Evolutionary conservation across 805 yeast genomes (phyloP).

Genomic region (Yarrowia sp.): DNA sequence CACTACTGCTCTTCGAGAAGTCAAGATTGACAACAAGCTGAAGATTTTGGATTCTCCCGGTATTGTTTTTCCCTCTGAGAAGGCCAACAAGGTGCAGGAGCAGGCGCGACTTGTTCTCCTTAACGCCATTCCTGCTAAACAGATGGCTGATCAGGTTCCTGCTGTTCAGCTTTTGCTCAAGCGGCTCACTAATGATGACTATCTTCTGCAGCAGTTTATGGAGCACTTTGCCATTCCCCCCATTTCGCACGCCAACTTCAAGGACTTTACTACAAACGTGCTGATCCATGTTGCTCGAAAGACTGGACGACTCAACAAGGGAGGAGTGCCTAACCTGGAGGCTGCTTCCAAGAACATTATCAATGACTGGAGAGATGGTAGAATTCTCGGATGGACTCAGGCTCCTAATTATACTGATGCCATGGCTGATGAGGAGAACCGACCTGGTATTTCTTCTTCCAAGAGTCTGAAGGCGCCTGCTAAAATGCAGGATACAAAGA

Average conservation of each 20-base stretch:
- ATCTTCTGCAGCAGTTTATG: slow-evolving; percentile 64
- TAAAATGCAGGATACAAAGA: slow-evolving; percentile 50
- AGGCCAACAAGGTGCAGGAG: slow-evolving; percentile 52
- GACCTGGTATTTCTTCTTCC: slow-evolving; percentile 37
- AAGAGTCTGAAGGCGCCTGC: slow-evolving; percentile 38
- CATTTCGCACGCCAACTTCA: slow-evolving; percentile 64
- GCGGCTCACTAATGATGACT: slow-evolving; percentile 67
- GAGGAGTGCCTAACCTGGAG: slow-evolving; percentile 87
- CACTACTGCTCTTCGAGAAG: slow-evolving; percentile 86
- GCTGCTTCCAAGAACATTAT: slow-evolving; percentile 80
- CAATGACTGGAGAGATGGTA: slow-evolving; percentile 97
- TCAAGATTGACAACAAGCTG: slow-evolving; percentile 85
- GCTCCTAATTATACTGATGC: slow-evolving; percentile 32
- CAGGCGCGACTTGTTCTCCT: slow-evolving; percentile 86
- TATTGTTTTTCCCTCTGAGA: slow-evolving; percentile 77
- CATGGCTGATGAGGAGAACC: slow-evolving; percentile 31
- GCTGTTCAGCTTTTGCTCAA: slow-evolving; percentile 76
- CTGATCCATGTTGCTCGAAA: slow-evolving; percentile 90
- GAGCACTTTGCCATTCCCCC: slow-evolving; percentile 77
- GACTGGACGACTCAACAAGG: slow-evolving; percentile 87
- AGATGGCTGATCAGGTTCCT: slow-evolving; percentile 76
- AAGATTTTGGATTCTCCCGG: slow-evolving; percentile 95
- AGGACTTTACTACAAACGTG: slow-evolving; percentile 79
- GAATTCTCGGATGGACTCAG: slow-evolving; percentile 80
- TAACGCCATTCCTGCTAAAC: slow-evolving; percentile 86